These are phyloP conservation scores for Clitopilus passeckerianus DNA, from an alignment of 768 basidiomycete genomes.

Conservation along the genomic window DNA sequence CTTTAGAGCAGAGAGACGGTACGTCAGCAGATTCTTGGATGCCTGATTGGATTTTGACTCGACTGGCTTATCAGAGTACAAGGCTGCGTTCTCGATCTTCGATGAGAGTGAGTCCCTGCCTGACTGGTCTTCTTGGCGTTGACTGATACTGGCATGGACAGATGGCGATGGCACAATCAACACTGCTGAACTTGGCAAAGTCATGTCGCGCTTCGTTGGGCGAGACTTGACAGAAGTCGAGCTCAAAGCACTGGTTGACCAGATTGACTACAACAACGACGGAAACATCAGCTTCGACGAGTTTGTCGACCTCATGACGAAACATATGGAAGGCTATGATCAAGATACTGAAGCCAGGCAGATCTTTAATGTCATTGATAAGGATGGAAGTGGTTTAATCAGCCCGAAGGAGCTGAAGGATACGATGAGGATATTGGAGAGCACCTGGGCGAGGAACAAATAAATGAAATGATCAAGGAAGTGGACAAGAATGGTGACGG, in stretches of 20 bases:
- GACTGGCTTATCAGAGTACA: not conserved
- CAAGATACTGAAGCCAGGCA: conserved; percentile 82
- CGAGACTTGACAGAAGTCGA: conserved; percentile 93
- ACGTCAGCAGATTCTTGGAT: not conserved
- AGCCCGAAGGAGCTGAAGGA: conserved; percentile 80
- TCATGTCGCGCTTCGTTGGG: conserved; percentile 82
- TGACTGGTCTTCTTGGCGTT: not conserved
- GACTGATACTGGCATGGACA: not conserved
- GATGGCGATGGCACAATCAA: conserved; percentile 95
- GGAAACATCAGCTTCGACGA: conserved; percentile 84
- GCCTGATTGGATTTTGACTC: not conserved
- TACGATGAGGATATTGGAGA: conserved; percentile 93
- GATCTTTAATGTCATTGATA: conserved; percentile 97
- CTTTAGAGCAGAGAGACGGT: not conserved
- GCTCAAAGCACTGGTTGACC: conserved; percentile 93
- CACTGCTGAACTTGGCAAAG: conserved; percentile 84
- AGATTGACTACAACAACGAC: conserved; percentile 79
- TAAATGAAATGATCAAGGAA: conserved; percentile 96
- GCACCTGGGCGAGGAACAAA: conserved; percentile 81
- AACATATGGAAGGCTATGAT: conserved; percentile 85
- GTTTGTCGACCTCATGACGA: conserved; percentile 80
- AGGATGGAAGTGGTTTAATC: conserved; percentile 92
- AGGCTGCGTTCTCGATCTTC: not conserved
- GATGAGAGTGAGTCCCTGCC: not conserved
- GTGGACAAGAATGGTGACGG: conserved; percentile 93